phyloP scores from a whole-genome alignment of 768 basidiomycete genomes.

The Crepidotus variabilis region DNA sequence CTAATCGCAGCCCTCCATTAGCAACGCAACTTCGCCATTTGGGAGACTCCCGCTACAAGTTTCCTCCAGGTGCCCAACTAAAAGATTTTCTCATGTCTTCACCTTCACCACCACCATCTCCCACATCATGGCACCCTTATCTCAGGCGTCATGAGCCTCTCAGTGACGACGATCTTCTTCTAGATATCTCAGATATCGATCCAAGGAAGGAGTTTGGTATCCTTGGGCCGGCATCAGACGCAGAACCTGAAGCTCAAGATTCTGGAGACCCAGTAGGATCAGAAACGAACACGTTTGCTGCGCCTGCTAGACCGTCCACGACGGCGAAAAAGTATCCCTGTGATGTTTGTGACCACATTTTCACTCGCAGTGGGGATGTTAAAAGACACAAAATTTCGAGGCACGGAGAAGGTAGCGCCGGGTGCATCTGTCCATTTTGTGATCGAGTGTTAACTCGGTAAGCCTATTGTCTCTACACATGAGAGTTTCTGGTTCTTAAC shows the following conservation, averaged over 20 bases:
- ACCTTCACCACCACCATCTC: no score
- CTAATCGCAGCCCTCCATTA: no score
- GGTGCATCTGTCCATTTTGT: constrained; percentile 17
- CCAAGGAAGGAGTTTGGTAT: no score
- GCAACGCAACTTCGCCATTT: no score
- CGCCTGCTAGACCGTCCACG: constrained; percentile 13
- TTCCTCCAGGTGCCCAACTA: no score
- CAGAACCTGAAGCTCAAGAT: not conserved
- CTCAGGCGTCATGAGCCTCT: no score
- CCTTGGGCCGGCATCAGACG: not conserved
- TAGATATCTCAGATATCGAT: no score
- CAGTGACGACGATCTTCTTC: no score
- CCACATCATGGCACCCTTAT: no score
- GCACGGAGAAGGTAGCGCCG: constrained; percentile 13
- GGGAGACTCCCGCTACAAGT: no score
- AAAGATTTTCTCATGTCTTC: no score
- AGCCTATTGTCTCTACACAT: not conserved
- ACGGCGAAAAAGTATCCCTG: constrained; percentile 18
- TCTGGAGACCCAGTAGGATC: not conserved
- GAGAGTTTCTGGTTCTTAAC: not conserved
- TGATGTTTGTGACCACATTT: constrained; percentile 20
- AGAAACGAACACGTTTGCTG: constrained; percentile 14
- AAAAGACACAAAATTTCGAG: constrained; percentile 19
- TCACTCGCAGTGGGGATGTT: constrained; percentile 21
- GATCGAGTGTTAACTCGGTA: constrained; percentile 18